Evolutionary conservation across 306 rosid species (phyloP).

Genomic region (Benincasa hispida): DNA sequence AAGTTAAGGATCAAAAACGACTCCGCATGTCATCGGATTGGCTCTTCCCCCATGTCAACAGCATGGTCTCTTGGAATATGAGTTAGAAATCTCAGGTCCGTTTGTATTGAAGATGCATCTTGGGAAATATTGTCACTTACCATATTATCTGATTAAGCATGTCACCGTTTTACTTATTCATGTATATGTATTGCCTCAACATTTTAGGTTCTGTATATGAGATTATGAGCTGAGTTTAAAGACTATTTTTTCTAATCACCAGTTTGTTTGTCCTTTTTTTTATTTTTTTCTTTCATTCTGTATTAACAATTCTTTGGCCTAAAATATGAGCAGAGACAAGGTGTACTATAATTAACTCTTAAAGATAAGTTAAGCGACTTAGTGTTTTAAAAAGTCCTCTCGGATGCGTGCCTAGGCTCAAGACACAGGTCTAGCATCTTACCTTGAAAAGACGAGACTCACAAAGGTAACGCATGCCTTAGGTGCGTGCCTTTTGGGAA

Average conservation of each 20-base stretch:
- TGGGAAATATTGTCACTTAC: neutral
- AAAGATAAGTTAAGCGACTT: neutral
- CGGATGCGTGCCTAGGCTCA: too few relatives aligned
- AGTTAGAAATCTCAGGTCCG: neutral
- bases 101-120: neutral
- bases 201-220: neutral
- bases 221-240: neutral
- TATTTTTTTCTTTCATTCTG: neutral
- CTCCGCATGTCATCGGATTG: neutral
- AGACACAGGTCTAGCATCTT: too few relatives aligned
- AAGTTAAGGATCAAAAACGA: constrained; percentile 4
- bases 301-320: neutral
- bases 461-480: too few relatives aligned
- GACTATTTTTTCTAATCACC: neutral
- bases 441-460: too few relatives aligned
- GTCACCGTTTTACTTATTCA: neutral
- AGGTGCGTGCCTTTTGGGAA: too few relatives aligned
- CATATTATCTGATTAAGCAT: neutral
- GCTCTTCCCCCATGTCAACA: constrained; percentile 29
- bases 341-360: neutral
- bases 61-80: constrained; percentile 33
- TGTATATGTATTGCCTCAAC: neutral
- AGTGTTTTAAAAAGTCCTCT: too few relatives aligned
- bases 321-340: neutral
- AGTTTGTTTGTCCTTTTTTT: neutral